phyloP scores from a whole-genome alignment of 257 asterid species.

The Capsicum rhomboideum region DNA sequence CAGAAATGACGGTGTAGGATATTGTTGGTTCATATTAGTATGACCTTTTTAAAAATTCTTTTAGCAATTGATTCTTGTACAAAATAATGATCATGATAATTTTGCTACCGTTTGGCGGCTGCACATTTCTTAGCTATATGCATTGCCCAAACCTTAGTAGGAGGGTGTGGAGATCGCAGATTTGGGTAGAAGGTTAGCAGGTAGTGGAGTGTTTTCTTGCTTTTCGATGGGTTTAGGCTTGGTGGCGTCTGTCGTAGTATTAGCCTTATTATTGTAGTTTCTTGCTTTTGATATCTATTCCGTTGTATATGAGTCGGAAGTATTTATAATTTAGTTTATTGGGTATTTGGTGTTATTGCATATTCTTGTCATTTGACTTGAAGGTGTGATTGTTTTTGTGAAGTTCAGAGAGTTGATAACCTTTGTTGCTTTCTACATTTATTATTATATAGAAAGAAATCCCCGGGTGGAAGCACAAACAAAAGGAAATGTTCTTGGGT shows the following conservation, averaged over 20 bases:
- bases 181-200: no score
- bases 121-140: background rate
- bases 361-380: background rate
- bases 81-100: background rate
- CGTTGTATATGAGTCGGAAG: no score
- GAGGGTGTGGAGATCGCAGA: no score
- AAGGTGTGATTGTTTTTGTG: background rate
- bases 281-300: no score
- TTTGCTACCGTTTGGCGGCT: background rate
- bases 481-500: background rate
- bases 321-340: background rate
- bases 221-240: no score
- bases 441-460: no score
- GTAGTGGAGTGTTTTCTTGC: no score
- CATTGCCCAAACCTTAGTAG: background rate
- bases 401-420: background rate
- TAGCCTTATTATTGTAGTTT: no score
- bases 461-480: no score
- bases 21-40: background rate
- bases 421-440: no score
- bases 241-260: no score
- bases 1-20: background rate
- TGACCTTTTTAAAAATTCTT: background rate
- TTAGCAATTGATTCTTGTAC: background rate
- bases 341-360: background rate